A percentile compares a stretch with the other conserved stretches of the same genome.
Conservation (phyloP, 2,329 filamentous ascomycete species). For the Aspergillus costaricaensis region DNA sequence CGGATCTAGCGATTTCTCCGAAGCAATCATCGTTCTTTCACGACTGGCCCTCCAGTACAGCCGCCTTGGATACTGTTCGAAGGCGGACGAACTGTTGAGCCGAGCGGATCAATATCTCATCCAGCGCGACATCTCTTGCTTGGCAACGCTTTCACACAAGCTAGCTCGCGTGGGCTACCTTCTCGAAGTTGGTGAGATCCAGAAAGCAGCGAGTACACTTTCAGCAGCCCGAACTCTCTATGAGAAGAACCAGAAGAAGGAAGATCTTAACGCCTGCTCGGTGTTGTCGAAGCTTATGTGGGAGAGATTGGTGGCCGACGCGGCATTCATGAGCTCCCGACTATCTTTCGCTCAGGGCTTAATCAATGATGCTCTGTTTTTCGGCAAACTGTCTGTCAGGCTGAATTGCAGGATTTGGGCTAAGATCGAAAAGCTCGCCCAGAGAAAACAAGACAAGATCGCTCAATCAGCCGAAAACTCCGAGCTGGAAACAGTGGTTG, state of each 20-base stretch:
- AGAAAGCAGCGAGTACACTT: slow-evolving; percentile 55
- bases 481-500: slow-evolving; percentile 40
- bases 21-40: slow-evolving; percentile 46
- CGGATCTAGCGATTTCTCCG: slow-evolving; percentile 37
- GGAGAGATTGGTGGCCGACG: slow-evolving; percentile 60
- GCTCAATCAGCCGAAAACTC: slow-evolving; percentile 24
- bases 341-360: slow-evolving; percentile 61
- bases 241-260: slow-evolving; percentile 34
- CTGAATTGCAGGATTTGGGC: slow-evolving; percentile 56
- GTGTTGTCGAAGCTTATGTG: slow-evolving; percentile 45
- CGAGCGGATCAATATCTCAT: slow-evolving; percentile 56
- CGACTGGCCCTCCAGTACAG: slow-evolving; percentile 58
- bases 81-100: slow-evolving; percentile 59
- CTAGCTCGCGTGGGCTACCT: slow-evolving; percentile 75
- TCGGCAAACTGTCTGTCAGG: slow-evolving; percentile 52
- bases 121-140: slow-evolving; percentile 43
- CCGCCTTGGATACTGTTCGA: slow-evolving; percentile 61
- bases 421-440: slow-evolving; percentile 49
- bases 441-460: slow-evolving; percentile 36
- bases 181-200: slow-evolving; percentile 64
- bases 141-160: slow-evolving; percentile 60
- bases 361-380: slow-evolving; percentile 49
- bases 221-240: slow-evolving; percentile 32
- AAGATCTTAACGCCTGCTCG: slow-evolving; percentile 35
- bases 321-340: slow-evolving; percentile 65